Conservation (phyloP, 2,329 filamentous ascomycete genomes). For the Neoscytalidium dimidiatum region DNA sequence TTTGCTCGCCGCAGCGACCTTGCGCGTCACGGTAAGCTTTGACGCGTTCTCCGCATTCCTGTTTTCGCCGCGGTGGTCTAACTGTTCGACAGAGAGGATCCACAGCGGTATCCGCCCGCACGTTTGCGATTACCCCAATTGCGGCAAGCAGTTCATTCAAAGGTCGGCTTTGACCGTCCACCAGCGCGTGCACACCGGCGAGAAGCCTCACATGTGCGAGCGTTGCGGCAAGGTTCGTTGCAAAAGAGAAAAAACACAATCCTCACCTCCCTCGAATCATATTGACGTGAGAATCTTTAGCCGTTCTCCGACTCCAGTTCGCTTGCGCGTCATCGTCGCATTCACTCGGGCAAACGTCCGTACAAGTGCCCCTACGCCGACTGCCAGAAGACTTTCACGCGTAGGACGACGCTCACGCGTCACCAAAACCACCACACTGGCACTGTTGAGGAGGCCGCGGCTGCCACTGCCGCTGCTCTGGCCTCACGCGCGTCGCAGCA, state of each 20-base stretch:
- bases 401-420: constrained; percentile 88
- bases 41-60: constrained; percentile 6
- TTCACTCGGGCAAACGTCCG: constrained; percentile 91
- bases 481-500: constrained; percentile 56
- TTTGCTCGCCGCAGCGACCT: constrained; percentile 94
- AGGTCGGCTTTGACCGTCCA: constrained; percentile 94
- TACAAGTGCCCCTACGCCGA: constrained; percentile 98
- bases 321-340: constrained; percentile 86
- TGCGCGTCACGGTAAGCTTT: constrained; percentile 80
- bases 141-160: constrained; percentile 97
- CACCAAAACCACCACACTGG: constrained; percentile 96
- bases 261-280: constrained; percentile 14
- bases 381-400: constrained; percentile 97
- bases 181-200: constrained; percentile 91
- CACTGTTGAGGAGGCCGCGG: constrained; percentile 90
- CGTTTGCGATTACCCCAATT: constrained; percentile 84
- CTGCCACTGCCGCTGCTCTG: constrained; percentile 82
- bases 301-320: constrained; percentile 97
- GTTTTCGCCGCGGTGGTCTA: constrained; percentile 26
- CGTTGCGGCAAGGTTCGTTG: constrained; percentile 84
- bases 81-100: constrained; percentile 72
- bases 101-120: constrained; percentile 90
- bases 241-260: no score
- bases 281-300: constrained; percentile 48
- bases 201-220: constrained; percentile 98